Base-by-base conservation (phyloP, 2,329 filamentous ascomycete species). In the Fusarium hostae region DNA sequence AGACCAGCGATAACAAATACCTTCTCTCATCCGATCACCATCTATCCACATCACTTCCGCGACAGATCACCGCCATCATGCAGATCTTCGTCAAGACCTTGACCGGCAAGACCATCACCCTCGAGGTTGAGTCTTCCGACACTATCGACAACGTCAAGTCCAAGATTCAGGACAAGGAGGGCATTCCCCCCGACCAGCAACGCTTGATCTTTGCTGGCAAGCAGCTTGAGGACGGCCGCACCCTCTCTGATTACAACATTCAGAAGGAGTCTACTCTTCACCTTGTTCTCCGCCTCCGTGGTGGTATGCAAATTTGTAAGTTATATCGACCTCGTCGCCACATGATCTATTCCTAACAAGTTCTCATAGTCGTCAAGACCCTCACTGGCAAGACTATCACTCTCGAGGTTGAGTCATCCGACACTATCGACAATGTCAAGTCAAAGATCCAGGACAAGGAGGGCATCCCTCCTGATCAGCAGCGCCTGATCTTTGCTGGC, bases 61-160 rank as follows among this genome's bases (percentile, higher is more conserved):
- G 39, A 69, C 72, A 65, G 75, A 76, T 75, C 77, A 77, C 77
- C 80, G 81, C 75, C 84, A 90, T 76, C 83, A 97, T 97, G 95
- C 95, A 97, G 89, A 97, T 98, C 88, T 98, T 97, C 85, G 95
- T 97, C 79, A 97, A 97, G 91, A 97, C 94, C 78, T 89, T 97
- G 79, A 97, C 95, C 84, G 94, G 94, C 79, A 83, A 83, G 81
- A 83, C 81, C 72, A 83, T 83, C 76, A 83, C 81, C 63, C 80
- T 82, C 43, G 86, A 97, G 85, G 94, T 97, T 9, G 94, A 97
- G 82, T 94, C 92, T 0, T 93, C 90, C 4, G 95, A 97, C 79
- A 97, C 95, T 54, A 97, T 97, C 83, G 95, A 97, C 87, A 97
- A 98, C 71, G 95, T 98, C 37, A 98, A 98, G 91, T 91, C 89